These are phyloP conservation scores for Olyra latifolia DNA, from an alignment of 176 grass and related monocot genomes.

Conservation along the genomic window DNA sequence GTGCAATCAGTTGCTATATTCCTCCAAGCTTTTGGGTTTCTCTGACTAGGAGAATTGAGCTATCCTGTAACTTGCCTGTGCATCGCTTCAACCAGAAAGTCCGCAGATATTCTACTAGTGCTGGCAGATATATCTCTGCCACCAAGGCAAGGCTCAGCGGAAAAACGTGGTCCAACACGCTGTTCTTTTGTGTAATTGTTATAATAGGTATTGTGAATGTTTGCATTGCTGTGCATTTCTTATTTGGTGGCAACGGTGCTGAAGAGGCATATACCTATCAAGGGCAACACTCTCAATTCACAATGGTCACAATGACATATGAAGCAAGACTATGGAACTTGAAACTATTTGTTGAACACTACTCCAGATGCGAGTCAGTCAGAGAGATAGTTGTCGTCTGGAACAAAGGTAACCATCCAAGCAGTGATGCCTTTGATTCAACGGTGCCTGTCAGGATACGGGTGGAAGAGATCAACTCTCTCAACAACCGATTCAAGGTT, in stretches of 20 bases:
- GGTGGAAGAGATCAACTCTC: slow-evolving; percentile 80
- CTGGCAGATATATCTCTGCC: slow-evolving; percentile 58
- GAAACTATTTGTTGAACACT: slow-evolving; percentile 91
- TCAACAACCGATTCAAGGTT: slow-evolving; percentile 87
- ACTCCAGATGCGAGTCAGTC: slow-evolving; percentile 92
- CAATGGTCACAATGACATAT: slow-evolving; percentile 96
- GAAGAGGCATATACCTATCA: slow-evolving; percentile 76
- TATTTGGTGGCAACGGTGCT: slow-evolving; percentile 72
- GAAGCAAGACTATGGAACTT: slow-evolving; percentile 95
- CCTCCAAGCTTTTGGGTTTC: slow-evolving; percentile 48
- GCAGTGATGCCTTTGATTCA: slow-evolving; percentile 63
- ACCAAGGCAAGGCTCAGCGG: slow-evolving; percentile 66
- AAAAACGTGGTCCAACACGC: slow-evolving; percentile 69
- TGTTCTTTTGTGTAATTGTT: slow-evolving; percentile 65
- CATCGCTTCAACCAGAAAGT: slow-evolving; percentile 69
- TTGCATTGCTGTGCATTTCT: slow-evolving; percentile 87
- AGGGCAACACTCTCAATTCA: slow-evolving; percentile 87
- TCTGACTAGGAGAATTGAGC: slow-evolving; percentile 54
- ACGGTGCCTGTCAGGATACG: slow-evolving; percentile 90
- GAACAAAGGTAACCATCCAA: slow-evolving; percentile 93
- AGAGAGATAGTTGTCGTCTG: slow-evolving; percentile 94
- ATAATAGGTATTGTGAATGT: slow-evolving; percentile 48
- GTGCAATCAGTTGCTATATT: slow-evolving; percentile 53
- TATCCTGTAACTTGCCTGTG: slow-evolving; percentile 46
- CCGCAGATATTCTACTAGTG: slow-evolving; percentile 55